Conservation (phyloP, 2,329 filamentous ascomycete species). For the Penicillium griseofulvum region DNA sequence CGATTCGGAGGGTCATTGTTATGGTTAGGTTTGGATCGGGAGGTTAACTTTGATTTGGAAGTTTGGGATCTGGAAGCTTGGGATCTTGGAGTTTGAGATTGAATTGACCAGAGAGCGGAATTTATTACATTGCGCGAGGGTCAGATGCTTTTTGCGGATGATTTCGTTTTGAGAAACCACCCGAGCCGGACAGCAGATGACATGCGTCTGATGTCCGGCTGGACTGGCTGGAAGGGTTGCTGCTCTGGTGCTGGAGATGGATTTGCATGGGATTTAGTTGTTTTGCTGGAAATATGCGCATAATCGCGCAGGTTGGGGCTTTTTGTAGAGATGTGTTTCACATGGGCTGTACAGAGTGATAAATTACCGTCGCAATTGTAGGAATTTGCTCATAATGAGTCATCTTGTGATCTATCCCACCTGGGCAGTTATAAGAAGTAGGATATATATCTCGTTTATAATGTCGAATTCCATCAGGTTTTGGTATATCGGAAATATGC, state of each 20-base stretch:
- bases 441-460: too few relatives aligned
- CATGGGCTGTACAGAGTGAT: not conserved
- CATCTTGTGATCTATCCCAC: not conserved
- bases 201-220: not conserved
- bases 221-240: not conserved
- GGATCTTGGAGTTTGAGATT: not conserved
- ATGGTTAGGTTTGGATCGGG: not conserved
- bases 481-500: not conserved
- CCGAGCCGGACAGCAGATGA: not conserved
- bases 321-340: not conserved
- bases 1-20: constrained; percentile 25
- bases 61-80: not conserved
- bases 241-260: not conserved
- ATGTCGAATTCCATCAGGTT: too few relatives aligned
- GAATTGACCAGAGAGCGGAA: too few relatives aligned
- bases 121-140: not conserved
- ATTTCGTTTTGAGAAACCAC: not conserved
- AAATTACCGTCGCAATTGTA: not conserved
- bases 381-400: not conserved
- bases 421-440: too few relatives aligned
- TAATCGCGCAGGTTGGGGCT: not conserved
- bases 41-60: not conserved
- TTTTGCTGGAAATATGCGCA: not conserved
- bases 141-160: not conserved
- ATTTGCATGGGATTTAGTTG: not conserved